phyloP scores from a whole-genome alignment of 352 stramenopile genomes.

The Pythium periplocum region DNA sequence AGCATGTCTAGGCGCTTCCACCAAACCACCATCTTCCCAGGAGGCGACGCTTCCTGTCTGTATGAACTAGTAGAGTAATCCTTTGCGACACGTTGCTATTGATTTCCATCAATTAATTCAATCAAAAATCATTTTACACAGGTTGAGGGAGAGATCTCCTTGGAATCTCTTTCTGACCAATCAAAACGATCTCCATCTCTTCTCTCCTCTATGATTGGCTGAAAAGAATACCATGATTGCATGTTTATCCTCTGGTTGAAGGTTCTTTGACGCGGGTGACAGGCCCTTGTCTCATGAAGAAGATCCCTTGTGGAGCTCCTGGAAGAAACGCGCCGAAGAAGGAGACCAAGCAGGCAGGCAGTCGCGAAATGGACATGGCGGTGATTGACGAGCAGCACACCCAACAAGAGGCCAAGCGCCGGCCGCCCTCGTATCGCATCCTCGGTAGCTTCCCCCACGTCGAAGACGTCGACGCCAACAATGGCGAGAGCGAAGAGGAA shows the following conservation, averaged over 20 bases:
- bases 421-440: constrained; percentile 24
- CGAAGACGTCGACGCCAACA: constrained; percentile 1
- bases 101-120: too few species aligned
- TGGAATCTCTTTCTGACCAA: too few species aligned
- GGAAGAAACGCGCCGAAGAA: constrained; percentile 1
- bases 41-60: too few species aligned
- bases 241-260: constrained; percentile 11
- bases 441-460: constrained; percentile 16
- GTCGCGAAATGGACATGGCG: constrained; percentile 1
- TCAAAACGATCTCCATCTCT: too few species aligned
- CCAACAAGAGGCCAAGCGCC: constrained; percentile 14
- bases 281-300: constrained; percentile 2
- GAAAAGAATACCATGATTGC: background rate
- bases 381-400: constrained; percentile 6
- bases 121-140: too few species aligned
- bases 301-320: background rate
- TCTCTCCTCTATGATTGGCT: constrained; percentile 6
- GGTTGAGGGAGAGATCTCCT: too few species aligned
- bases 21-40: too few species aligned
- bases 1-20: too few species aligned
- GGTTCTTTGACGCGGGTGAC: background rate
- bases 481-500: constrained; percentile 14
- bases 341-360: constrained; percentile 7
- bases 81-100: too few species aligned
- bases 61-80: too few species aligned